Percentiles rank a stretch among this genome's conserved stretches.
These are phyloP conservation scores for Miscanthus sacchariflorus DNA, from an alignment of 202 grass and related monocot species.

Conservation along the genomic window DNA sequence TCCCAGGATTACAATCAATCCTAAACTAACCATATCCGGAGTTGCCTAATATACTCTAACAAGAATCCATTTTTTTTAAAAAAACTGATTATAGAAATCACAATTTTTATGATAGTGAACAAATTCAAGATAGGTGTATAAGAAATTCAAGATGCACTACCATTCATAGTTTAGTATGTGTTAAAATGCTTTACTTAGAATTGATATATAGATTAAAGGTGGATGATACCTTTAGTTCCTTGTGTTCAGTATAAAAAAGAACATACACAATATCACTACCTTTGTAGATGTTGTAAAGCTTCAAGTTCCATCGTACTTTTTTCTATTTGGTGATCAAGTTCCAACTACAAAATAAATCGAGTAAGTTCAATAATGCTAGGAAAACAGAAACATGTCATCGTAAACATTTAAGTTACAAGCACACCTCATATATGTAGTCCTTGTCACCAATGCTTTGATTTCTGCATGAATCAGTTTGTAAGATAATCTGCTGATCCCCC, in stretches of 20 bases:
- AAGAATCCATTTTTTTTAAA: too few relatives aligned
- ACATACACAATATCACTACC: slow-evolving; percentile 41
- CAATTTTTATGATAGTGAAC: slow-evolving; percentile 22
- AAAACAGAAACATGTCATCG: not conserved
- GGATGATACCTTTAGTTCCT: slow-evolving; percentile 13
- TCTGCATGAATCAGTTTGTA: slow-evolving; percentile 35
- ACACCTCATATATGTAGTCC: slow-evolving; percentile 72
- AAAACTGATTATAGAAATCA: slow-evolving; percentile 1
- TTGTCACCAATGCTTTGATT: slow-evolving; percentile 43
- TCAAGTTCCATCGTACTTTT: slow-evolving; percentile 51
- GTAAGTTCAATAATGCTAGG: slow-evolving; percentile 18
- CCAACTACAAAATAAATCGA: slow-evolving; percentile 51
- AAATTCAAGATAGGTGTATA: slow-evolving; percentile 23
- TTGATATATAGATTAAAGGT: slow-evolving; percentile 14
- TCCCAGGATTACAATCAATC: too few relatives aligned
- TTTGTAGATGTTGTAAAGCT: slow-evolving; percentile 64
- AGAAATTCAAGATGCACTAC: not conserved
- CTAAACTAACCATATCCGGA: too few relatives aligned
- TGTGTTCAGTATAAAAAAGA: slow-evolving; percentile 12
- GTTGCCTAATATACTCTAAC: too few relatives aligned
- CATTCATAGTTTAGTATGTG: slow-evolving; percentile 25
- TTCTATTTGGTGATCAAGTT: slow-evolving; percentile 66
- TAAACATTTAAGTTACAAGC: slow-evolving; percentile 19
- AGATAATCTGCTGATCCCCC: too few relatives aligned
- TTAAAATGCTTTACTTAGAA: slow-evolving; percentile 19